Evolutionary conservation across 768 basidiomycete species (phyloP), one percentile per base, ranked within the genome.

Genomic region (Rhizopogon salebrosus): DNA sequence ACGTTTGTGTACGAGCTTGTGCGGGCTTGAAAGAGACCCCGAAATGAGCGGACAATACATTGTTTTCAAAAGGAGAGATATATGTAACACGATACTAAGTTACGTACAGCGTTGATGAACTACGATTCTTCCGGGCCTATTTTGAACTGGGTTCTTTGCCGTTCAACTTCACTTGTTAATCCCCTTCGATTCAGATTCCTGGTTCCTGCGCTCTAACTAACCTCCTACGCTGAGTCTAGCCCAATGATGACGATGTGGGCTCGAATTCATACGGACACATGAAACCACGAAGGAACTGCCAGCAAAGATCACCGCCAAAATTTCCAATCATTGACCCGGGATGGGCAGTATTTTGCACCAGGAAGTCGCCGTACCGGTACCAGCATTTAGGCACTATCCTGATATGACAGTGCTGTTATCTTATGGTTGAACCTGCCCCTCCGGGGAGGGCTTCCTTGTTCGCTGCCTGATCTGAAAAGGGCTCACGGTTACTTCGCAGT

Each of bases 31-130:
- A 43, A 53, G 55, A 51, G 39, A 53, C 51, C 31, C 57, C 57
- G 57, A 58, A 27, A 24, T 53, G 29, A 56, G 48, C 57, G 57
- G 57, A 58, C 55, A n/a, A n/a, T 34, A 20, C n/a, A 48, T 52
- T 54, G 26, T 43, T 53, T n/a, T 42, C 41, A 37, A 40, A 34
- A 18, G 43, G 55, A 48, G 41, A 52, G 57, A 48, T 55, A 55
- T 55, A 55, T 46, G 45, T 46, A 46, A 34, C 29, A 34, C 45
- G 13, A 51, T 34, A 26, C 39, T 20, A 9, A 52, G 38, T 55
- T 56, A 57, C 56, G 56, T 56, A 57, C 56, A 54, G 54, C 54
- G 51, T 46, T 36, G 18, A 39, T 39, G 52, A 48, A 54, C 55
- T 49, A 54, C 48, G 54, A 57, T 48, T 50, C 56, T 52, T 37